Percentiles rank a stretch among this genome's conserved stretches.
Evolutionary conservation across 306 rosid species (phyloP).

Genomic region (Echinosophora koreensis): DNA sequence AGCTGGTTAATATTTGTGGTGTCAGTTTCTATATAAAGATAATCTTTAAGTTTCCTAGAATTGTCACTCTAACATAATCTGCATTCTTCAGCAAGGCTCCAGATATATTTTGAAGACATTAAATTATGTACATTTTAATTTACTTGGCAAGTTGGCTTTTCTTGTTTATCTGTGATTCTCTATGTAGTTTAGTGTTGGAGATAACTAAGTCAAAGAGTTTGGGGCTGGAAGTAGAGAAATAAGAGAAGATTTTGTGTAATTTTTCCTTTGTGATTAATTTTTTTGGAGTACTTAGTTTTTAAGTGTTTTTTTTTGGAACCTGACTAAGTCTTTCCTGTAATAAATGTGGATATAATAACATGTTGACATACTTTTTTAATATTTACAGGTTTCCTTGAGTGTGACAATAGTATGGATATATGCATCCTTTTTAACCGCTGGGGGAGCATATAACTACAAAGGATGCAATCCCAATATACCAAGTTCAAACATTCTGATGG

Average conservation of each 20-base stretch:
- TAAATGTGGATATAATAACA: slow-evolving; percentile 7
- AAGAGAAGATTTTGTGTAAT: background rate
- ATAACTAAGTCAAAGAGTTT: background rate
- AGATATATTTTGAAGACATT: background rate
- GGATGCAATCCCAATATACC: slow-evolving; percentile 86
- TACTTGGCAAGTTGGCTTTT: slow-evolving; percentile 1
- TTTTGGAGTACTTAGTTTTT: background rate
- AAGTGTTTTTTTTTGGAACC: background rate
- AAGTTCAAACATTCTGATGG: slow-evolving; percentile 82
- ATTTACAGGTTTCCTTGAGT: slow-evolving; percentile 89
- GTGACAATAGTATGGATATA: slow-evolving; percentile 75
- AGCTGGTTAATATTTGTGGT: background rate
- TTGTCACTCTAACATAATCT: background rate
- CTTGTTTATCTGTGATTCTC: slow-evolving; percentile 31
- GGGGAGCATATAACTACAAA: slow-evolving; percentile 88
- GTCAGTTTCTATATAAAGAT: background rate
- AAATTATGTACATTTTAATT: slow-evolving; percentile 3
- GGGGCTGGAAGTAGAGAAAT: background rate
- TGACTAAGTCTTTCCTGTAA: background rate
- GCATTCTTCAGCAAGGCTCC: background rate
- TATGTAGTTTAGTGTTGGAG: slow-evolving; percentile 3
- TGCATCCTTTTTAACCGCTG: slow-evolving; percentile 90
- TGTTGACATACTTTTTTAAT: slow-evolving; percentile 44
- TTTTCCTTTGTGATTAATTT: background rate
- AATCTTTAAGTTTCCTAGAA: background rate